Evolutionary conservation across 2,329 filamentous ascomycete species (phyloP), one percentile per base, ranked within the genome.

Genomic region (Arthrobotrys conoides): DNA sequence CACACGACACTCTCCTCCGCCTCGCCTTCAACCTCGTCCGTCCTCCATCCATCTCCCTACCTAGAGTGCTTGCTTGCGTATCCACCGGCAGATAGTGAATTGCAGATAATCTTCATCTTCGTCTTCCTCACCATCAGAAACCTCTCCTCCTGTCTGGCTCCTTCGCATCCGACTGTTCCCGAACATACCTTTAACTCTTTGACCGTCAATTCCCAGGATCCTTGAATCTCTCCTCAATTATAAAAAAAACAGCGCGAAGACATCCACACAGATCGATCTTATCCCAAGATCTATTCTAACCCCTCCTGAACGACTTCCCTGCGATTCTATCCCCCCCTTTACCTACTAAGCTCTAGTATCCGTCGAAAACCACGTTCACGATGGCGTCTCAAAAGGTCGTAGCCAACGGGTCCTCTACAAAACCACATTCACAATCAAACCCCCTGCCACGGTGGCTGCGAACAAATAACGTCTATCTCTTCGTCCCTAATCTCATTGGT

Each of bases 381-480:
- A 78, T 78, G 68, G 68, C 75, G 36, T 72, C 68, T 51, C 68
- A 72, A 63, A 68, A 71, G 14, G 64, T 72, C 24, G 46, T 78
- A 20, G 75, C 72, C 77, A 88, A 88, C 80, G 85, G 86, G 68
- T 48, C 41, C 1, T 85, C 84, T 65, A 83, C 66, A 82, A 84
- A 64, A 81, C 82, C 24, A 71, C 84, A 79, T 83, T 83, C 77
- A 82, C 81, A 66, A 83, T 41, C 48, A 18, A 76, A 72, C 30
- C 49, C 73, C 33, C 63, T 71, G 27, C 67, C 84, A 78, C 86
- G 83, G 48, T 82, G 84, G 61, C 81, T 84, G 59, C 83, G 85
- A 9, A 83, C 85, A 49, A 92, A 94, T 85, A 95, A 95, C 84
- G 91, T 95, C 80, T 95, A 94, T 81, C 84, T 94, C 36, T 94